Conservation (phyloP, 164 flowering plant genomes). For the Cinnamomum chago region DNA sequence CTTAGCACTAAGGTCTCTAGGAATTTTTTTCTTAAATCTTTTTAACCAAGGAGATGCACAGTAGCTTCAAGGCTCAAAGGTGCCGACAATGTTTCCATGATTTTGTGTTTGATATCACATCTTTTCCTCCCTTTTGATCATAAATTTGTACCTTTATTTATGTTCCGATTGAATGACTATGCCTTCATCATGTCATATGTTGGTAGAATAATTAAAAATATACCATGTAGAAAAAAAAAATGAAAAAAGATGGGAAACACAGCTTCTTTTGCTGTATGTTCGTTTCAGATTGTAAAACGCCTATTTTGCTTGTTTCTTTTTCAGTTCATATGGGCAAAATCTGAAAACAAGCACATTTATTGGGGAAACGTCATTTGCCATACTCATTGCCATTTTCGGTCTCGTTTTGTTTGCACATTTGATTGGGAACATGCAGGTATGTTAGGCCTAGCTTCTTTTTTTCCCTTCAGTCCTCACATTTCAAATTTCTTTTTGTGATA, state of each 20-base stretch:
- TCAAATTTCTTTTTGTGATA: not conserved
- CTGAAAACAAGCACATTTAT: slow-evolving; percentile 75
- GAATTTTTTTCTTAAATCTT: not conserved
- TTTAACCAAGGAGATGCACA: not conserved
- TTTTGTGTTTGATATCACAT: not conserved
- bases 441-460: not conserved
- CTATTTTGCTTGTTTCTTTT: not conserved
- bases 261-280: not conserved
- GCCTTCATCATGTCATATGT: not conserved
- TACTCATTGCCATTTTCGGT: slow-evolving; percentile 82
- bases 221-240: not conserved
- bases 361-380: slow-evolving; percentile 86
- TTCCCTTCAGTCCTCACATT: too few species aligned
- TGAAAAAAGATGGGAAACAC: not conserved
- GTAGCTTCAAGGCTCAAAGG: not conserved
- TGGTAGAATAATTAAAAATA: not conserved
- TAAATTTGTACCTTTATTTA: not conserved
- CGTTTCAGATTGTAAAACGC: not conserved
- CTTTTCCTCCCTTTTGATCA: not conserved
- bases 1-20: not conserved
- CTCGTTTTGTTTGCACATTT: slow-evolving; percentile 90
- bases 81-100: not conserved
- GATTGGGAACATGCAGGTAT: slow-evolving; percentile 98
- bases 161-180: not conserved
- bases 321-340: slow-evolving; percentile 92